Percentiles rank a stretch among this genome's conserved stretches.
Evolutionary conservation across 2,329 filamentous ascomycete species (phyloP).

Genomic region (Leptodontidium sp.): DNA sequence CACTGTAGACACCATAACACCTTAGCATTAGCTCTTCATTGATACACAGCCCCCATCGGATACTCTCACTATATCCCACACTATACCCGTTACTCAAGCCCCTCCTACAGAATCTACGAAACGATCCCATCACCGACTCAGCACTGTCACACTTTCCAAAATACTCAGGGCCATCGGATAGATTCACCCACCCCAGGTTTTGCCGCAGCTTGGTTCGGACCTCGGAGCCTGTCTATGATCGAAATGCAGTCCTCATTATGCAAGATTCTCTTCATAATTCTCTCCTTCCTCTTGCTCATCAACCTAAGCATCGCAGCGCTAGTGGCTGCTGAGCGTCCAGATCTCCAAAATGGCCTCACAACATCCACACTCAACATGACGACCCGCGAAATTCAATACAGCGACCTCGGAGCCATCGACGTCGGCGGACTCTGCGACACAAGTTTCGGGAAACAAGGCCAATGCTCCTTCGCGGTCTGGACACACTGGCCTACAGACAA

Average conservation of each 20-base stretch:
- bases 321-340: background rate
- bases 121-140: too few relatives aligned
- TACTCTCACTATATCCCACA: too few relatives aligned
- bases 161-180: background rate
- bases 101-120: too few relatives aligned
- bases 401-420: background rate
- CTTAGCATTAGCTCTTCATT: too few relatives aligned
- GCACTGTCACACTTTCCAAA: too few relatives aligned
- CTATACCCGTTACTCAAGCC: too few relatives aligned
- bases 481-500: background rate
- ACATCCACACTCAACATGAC: background rate
- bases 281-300: background rate
- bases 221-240: too few relatives aligned
- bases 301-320: background rate
- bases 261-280: background rate
- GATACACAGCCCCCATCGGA: too few relatives aligned
- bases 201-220: too few relatives aligned
- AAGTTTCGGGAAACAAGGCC: background rate
- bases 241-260: background rate
- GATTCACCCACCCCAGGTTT: too few relatives aligned
- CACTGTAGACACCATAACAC: too few relatives aligned
- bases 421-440: background rate
- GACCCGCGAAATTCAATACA: background rate
- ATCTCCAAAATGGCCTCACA: too few relatives aligned
- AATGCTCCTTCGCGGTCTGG: background rate